phyloP scores from a whole-genome alignment of 2,329 filamentous ascomycete species.

The Phoma sp. region DNA sequence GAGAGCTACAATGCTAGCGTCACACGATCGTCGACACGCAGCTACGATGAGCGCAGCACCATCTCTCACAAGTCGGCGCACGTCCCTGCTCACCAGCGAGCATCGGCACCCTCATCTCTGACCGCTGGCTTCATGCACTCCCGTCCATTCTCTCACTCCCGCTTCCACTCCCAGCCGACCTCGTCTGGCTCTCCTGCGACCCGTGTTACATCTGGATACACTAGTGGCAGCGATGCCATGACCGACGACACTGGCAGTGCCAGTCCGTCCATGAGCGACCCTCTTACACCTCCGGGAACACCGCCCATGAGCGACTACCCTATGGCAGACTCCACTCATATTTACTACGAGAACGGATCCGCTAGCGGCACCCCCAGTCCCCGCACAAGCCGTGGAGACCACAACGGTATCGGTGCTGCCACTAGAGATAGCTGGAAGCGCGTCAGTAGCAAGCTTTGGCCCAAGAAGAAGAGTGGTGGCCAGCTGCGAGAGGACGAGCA shows the following conservation, averaged over 20 bases:
- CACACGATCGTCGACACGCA: conserved; percentile 49
- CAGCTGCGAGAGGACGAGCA: conserved; percentile 47
- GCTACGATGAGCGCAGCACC: conserved; percentile 51
- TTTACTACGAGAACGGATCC: conserved; percentile 44
- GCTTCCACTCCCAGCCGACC: conserved; percentile 48
- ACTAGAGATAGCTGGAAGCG: conserved; percentile 52
- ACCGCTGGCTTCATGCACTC: conserved; percentile 48
- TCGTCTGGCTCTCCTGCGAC: conserved; percentile 40
- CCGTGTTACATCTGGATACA: conserved; percentile 44
- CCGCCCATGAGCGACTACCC: conserved; percentile 69
- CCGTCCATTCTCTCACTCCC: conserved; percentile 46
- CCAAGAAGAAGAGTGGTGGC: conserved; percentile 49
- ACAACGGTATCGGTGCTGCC: conserved; percentile 45
- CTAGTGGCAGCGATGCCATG: conserved; percentile 55
- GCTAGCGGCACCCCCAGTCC: conserved; percentile 48
- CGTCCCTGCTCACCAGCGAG: conserved; percentile 44
- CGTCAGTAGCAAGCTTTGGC: conserved; percentile 52
- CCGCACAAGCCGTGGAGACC: conserved; percentile 47
- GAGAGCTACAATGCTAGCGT: conserved; percentile 52
- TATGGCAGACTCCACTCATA: conserved; percentile 46
- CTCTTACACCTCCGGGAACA: conserved; percentile 79
- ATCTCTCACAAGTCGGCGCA: conserved; percentile 41
- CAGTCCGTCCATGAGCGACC: conserved; percentile 61
- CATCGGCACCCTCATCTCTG: conserved; percentile 50
- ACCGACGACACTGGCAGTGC: conserved; percentile 70